These are phyloP conservation scores for Podaxis rugospora DNA, from an alignment of 768 basidiomycete genomes.

Conservation along the genomic window DNA sequence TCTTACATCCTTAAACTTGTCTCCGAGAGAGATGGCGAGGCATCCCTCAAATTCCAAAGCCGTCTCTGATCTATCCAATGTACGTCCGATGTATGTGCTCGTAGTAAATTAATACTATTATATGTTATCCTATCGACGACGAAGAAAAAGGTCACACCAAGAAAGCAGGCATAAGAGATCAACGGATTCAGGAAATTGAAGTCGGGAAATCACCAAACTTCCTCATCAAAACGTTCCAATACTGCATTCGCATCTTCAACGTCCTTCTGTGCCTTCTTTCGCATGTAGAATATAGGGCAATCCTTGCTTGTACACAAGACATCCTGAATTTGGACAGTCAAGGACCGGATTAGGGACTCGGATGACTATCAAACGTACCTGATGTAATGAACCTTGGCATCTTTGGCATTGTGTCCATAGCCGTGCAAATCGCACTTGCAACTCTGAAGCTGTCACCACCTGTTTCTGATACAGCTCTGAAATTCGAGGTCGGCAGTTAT, in stretches of 20 bases:
- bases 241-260: slow-evolving; percentile 80
- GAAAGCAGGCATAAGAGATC: not conserved
- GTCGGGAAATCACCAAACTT: slow-evolving; percentile 53
- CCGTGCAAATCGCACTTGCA: slow-evolving; percentile 89
- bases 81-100: no score
- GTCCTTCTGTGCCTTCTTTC: slow-evolving; percentile 98
- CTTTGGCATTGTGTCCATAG: slow-evolving; percentile 99
- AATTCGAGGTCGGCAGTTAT: slow-evolving; percentile 83
- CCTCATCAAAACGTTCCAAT: slow-evolving; percentile 80
- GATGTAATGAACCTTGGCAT: slow-evolving; percentile 97
- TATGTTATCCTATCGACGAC: no score
- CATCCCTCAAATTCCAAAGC: not conserved
- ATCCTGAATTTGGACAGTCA: slow-evolving; percentile 48
- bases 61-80: not conserved
- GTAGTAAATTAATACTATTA: no score
- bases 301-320: slow-evolving; percentile 96
- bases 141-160: not conserved
- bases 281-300: slow-evolving; percentile 98
- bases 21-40: slow-evolving; percentile 20
- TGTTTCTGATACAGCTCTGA: slow-evolving; percentile 95
- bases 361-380: slow-evolving; percentile 38
- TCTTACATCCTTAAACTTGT: slow-evolving; percentile 36
- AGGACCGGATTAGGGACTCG: not conserved
- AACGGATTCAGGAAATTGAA: not conserved
- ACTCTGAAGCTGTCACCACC: slow-evolving; percentile 62